Conservation (phyloP, 352 stramenopile genomes). For the Phytophthora lateralis region DNA sequence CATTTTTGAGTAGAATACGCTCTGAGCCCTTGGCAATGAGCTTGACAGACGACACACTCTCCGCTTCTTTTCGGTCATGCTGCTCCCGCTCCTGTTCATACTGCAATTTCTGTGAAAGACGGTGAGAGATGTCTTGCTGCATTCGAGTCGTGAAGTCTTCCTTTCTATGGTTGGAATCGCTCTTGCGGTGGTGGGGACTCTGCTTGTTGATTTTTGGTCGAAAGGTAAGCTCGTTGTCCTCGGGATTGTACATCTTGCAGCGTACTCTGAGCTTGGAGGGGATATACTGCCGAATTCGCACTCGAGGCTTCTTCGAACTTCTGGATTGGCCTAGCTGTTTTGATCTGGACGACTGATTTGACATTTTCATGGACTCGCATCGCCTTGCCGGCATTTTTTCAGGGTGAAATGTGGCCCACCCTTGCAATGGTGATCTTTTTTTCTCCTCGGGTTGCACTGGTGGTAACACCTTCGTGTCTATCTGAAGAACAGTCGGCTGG, state of each 20-base stretch:
- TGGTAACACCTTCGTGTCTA: not conserved
- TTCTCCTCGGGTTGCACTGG: conserved; percentile 9
- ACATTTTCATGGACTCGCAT: conserved; percentile 12
- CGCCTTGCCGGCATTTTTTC: conserved; percentile 50
- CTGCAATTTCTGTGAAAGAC: conserved; percentile 23
- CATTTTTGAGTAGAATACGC: conserved; percentile 58
- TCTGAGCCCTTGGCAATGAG: conserved; percentile 57
- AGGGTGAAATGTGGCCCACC: conserved; percentile 58
- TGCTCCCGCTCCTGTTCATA: conserved; percentile 29
- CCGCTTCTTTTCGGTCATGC: conserved; percentile 23
- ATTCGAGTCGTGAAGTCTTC: conserved; percentile 44
- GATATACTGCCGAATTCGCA: conserved; percentile 25
- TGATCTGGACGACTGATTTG: not conserved
- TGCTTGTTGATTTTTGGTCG: conserved; percentile 58
- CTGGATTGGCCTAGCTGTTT: conserved; percentile 3
- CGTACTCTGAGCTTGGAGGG: conserved; percentile 18
- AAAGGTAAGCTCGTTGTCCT: conserved; percentile 51
- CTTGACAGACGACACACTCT: conserved; percentile 11
- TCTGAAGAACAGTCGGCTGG: conserved; percentile 2
- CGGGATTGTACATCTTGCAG: conserved; percentile 26
- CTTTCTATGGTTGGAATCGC: conserved; percentile 3
- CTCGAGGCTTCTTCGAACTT: conserved; percentile 18
- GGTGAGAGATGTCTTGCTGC: conserved; percentile 51
- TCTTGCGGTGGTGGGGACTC: conserved; percentile 1
- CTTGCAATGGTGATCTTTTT: conserved; percentile 15